Evolutionary conservation across 2,329 filamentous ascomycete species (phyloP).

Genomic region (Elsinoe fawcettii): DNA sequence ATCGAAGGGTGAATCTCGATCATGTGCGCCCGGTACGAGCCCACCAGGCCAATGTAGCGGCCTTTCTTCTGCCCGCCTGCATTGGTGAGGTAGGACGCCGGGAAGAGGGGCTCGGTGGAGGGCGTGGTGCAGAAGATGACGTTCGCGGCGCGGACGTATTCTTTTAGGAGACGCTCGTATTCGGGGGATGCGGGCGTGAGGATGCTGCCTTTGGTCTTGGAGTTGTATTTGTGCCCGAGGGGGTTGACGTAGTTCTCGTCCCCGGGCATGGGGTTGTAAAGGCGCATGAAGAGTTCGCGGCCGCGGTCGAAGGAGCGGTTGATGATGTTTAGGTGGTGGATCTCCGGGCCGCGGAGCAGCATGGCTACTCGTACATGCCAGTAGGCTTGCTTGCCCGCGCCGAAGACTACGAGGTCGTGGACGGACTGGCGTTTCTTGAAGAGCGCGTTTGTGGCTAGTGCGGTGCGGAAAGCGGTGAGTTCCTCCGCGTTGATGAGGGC

Average conservation of each 20-base stretch:
- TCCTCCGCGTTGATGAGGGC: slow-evolving; percentile 61
- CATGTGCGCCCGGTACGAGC: slow-evolving; percentile 66
- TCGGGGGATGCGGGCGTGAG: slow-evolving; percentile 65
- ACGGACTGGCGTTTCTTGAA: slow-evolving; percentile 59
- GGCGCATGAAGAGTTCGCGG: slow-evolving; percentile 44
- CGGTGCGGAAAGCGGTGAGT: slow-evolving; percentile 62
- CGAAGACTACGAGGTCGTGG: slow-evolving; percentile 74
- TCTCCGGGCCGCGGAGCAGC: slow-evolving; percentile 58
- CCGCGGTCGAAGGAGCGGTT: slow-evolving; percentile 62
- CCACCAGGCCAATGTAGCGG: slow-evolving; percentile 63
- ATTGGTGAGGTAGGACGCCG: slow-evolving; percentile 62
- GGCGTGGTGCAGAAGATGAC: slow-evolving; percentile 88
- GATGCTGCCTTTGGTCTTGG: slow-evolving; percentile 54
- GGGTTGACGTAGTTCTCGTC: slow-evolving; percentile 29
- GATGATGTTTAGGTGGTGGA: slow-evolving; percentile 75
- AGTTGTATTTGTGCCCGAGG: slow-evolving; percentile 32
- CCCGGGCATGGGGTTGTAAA: slow-evolving; percentile 42
- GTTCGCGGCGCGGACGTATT: slow-evolving; percentile 64
- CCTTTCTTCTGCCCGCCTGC: slow-evolving; percentile 63
- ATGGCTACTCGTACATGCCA: slow-evolving; percentile 87
- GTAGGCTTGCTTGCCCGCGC: slow-evolving; percentile 81
- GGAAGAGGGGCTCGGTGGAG: slow-evolving; percentile 65
- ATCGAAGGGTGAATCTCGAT: slow-evolving; percentile 73
- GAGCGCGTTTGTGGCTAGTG: slow-evolving; percentile 55
- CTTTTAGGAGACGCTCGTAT: slow-evolving; percentile 58